Percentiles rank a stretch among this genome's conserved stretches.
phyloP scores from a whole-genome alignment of 1,284 basidiomycete species.

The Cutaneotrichosporon sp. region DNA sequence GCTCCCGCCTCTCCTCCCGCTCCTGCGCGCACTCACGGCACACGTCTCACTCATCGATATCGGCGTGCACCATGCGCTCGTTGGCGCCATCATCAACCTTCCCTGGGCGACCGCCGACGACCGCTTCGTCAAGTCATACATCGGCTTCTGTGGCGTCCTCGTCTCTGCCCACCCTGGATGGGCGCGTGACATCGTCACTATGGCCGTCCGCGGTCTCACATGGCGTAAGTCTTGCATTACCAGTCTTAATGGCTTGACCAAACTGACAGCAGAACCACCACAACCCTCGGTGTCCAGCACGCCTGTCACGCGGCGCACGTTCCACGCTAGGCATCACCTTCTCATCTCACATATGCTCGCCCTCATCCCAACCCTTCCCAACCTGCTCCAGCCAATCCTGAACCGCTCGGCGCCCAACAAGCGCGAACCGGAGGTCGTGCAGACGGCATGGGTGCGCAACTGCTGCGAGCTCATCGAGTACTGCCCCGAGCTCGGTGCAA shows the following conservation, averaged over 20 bases:
- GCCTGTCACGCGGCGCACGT: constrained; percentile 68
- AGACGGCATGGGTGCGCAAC: constrained; percentile 91
- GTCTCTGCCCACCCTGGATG: constrained; percentile 93
- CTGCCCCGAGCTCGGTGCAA: constrained; percentile 83
- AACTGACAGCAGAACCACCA: constrained; percentile 9
- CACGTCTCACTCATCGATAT: constrained; percentile 58
- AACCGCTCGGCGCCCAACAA: constrained; percentile 88
- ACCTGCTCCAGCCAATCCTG: constrained; percentile 80
- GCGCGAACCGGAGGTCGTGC: constrained; percentile 73
- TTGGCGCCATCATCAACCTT: constrained; percentile 81
- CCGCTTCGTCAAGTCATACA: constrained; percentile 78
- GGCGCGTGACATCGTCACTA: constrained; percentile 75
- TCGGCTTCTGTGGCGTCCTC: constrained; percentile 84
- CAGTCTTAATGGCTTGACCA: not conserved
- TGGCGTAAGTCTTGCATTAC: constrained; percentile 65
- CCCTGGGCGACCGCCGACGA: constrained; percentile 86
- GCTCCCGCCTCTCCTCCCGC: constrained; percentile 55
- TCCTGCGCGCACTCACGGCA: constrained; percentile 65
- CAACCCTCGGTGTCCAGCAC: not conserved
- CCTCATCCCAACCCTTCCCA: constrained; percentile 84
- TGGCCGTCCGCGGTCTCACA: constrained; percentile 78
- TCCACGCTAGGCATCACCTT: constrained; percentile 84
- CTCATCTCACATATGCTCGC: constrained; percentile 80
- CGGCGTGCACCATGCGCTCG: constrained; percentile 69
- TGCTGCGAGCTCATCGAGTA: constrained; percentile 80